Evolutionary conservation across 805 yeast genomes (phyloP).

Genomic region (Saturnispora zaruensis): DNA sequence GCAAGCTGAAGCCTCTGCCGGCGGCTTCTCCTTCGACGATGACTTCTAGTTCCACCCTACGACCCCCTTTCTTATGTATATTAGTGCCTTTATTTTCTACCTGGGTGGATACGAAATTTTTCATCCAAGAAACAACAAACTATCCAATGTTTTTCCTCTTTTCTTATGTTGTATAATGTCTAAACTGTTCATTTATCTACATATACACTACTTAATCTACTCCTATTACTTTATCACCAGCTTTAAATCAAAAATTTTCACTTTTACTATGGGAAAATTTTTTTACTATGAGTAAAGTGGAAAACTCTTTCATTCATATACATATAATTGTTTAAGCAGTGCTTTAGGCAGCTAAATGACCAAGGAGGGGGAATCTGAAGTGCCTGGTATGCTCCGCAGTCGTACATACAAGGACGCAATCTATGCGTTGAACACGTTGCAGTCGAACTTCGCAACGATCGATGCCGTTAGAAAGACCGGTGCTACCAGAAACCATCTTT

Average conservation of each 20-base stretch:
- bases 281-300: neutral
- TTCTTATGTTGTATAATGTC: neutral
- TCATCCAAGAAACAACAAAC: neutral
- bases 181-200: neutral
- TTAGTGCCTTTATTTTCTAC: constrained; percentile 1
- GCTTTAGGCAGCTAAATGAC: neutral
- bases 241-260: neutral
- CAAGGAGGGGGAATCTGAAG: constrained; percentile 2
- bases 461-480: constrained; percentile 76
- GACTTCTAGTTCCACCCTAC: constrained; percentile 53
- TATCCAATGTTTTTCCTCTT: neutral
- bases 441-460: constrained; percentile 83
- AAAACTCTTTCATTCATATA: neutral
- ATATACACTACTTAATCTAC: neutral
- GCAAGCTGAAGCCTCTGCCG: constrained; percentile 26
- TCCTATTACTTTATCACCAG: neutral
- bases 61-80: constrained; percentile 4
- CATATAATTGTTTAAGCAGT: neutral
- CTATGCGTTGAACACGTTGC: constrained; percentile 72
- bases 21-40: constrained; percentile 79
- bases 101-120: neutral
- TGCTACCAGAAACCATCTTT: constrained; percentile 47
- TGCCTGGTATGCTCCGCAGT: constrained; percentile 18
- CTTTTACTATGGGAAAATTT: neutral
- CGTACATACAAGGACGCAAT: constrained; percentile 60